Percentiles rank a stretch among this genome's conserved stretches.
These are phyloP conservation scores for Arabidopsis lyrata DNA, from an alignment of 441 rosid species.

Conservation along the genomic window DNA sequence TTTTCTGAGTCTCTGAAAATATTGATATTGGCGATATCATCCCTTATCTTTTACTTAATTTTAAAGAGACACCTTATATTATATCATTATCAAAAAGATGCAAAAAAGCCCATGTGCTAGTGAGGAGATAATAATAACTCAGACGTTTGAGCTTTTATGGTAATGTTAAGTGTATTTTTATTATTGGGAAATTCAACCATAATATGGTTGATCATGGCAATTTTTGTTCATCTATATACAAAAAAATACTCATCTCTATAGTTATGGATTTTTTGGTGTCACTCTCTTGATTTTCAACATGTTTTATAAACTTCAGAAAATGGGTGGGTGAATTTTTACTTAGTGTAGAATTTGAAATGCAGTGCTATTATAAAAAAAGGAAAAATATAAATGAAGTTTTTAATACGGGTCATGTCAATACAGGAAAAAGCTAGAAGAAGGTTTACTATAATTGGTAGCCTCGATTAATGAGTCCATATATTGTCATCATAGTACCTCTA, in stretches of 20 bases:
- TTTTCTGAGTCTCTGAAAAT: not conserved
- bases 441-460: conserved; percentile 13
- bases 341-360: not conserved
- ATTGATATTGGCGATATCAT: not conserved
- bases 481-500: conserved; percentile 32
- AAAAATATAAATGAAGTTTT: not conserved
- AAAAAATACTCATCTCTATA: not conserved
- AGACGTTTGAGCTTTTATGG: not conserved
- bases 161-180: not conserved
- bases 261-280: not conserved
- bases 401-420: not conserved
- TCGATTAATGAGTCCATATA: conserved; percentile 5
- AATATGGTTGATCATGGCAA: not conserved
- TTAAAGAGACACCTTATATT: not conserved
- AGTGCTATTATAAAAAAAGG: not conserved
- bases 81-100: not conserved
- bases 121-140: not conserved
- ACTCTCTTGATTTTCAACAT: not conserved
- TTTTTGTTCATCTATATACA: not conserved
- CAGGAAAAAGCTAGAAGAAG: not conserved
- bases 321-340: not conserved
- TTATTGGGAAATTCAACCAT: not conserved
- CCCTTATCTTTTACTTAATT: not conserved
- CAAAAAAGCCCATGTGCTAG: not conserved
- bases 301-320: not conserved